phyloP scores from a whole-genome alignment of 2,329 filamentous ascomycete species.

The Alternaria infectoria region DNA sequence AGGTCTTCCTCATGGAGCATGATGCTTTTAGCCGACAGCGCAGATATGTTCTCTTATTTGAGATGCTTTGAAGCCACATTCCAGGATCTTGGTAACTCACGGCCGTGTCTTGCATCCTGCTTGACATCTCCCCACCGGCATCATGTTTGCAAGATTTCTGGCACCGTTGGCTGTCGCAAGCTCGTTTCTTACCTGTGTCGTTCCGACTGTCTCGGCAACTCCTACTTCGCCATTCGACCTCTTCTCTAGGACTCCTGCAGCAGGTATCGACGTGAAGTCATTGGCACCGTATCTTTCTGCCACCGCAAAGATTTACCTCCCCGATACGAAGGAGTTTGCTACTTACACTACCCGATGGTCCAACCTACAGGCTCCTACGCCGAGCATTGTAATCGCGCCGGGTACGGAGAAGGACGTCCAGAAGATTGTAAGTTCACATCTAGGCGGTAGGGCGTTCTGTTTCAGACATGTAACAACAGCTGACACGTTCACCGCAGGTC shows the following conservation, averaged over 20 bases:
- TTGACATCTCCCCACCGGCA: not conserved
- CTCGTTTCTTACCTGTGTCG: not conserved
- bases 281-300: constrained; percentile 23
- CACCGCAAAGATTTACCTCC: constrained; percentile 22
- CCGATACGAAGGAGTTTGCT: constrained; percentile 18
- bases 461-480: too few relatives aligned
- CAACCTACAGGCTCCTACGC: constrained; percentile 24
- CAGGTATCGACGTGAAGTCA: constrained; percentile 21
- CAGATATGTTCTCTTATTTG: not conserved
- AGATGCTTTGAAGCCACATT: not conserved
- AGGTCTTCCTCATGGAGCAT: not conserved
- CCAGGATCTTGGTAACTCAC: not conserved
- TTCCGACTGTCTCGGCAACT: not conserved
- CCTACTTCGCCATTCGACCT: not conserved
- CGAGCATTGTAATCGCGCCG: constrained; percentile 24
- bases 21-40: not conserved
- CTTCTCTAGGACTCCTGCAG: constrained; percentile 12
- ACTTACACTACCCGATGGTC: constrained; percentile 20
- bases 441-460: too few relatives aligned
- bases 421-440: constrained; percentile 19
- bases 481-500: constrained; percentile 39
- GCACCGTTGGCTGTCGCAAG: not conserved
- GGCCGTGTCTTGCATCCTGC: not conserved
- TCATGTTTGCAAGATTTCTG: not conserved
- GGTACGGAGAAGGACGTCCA: constrained; percentile 29